A percentile compares a stretch with the other conserved stretches of the same genome.
phyloP scores from a whole-genome alignment of 345 rosid species.

The Rhodamnia rubescens region DNA sequence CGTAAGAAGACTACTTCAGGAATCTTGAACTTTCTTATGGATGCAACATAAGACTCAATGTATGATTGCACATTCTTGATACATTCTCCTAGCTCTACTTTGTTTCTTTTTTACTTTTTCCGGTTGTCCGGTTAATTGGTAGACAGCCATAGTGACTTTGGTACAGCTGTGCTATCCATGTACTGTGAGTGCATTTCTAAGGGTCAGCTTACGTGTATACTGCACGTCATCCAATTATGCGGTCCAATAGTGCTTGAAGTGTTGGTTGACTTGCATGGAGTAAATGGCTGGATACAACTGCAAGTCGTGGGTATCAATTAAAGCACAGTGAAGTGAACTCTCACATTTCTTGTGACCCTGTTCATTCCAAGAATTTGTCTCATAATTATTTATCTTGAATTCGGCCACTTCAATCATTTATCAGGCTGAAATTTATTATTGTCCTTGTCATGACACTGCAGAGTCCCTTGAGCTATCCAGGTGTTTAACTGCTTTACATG shows the following conservation, averaged over 20 bases:
- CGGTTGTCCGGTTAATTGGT: neutral
- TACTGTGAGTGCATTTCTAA: neutral
- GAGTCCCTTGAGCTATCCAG: neutral
- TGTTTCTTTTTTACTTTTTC: neutral
- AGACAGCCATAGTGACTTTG: neutral
- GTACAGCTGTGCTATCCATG: neutral
- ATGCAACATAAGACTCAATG: slow-evolving; percentile 77
- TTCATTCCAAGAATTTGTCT: neutral
- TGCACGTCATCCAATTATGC: neutral
- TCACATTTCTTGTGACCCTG: neutral
- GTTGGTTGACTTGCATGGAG: neutral
- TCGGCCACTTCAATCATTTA: neutral
- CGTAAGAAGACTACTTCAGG: slow-evolving; percentile 33
- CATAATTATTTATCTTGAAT: neutral
- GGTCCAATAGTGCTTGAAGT: neutral
- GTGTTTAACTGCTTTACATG: neutral
- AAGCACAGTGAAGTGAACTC: neutral
- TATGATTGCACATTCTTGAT: slow-evolving; percentile 6
- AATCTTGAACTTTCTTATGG: slow-evolving; percentile 80
- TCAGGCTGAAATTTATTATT: neutral
- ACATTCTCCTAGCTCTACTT: neutral
- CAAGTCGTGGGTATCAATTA: neutral
- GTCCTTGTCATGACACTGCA: neutral
- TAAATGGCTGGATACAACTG: neutral
- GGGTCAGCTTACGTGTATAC: neutral